Percentiles rank a stretch among this genome's conserved stretches.
Evolutionary conservation across 2,329 filamentous ascomycete species (phyloP).

Genomic region (Pseudogymnoascus sp.): DNA sequence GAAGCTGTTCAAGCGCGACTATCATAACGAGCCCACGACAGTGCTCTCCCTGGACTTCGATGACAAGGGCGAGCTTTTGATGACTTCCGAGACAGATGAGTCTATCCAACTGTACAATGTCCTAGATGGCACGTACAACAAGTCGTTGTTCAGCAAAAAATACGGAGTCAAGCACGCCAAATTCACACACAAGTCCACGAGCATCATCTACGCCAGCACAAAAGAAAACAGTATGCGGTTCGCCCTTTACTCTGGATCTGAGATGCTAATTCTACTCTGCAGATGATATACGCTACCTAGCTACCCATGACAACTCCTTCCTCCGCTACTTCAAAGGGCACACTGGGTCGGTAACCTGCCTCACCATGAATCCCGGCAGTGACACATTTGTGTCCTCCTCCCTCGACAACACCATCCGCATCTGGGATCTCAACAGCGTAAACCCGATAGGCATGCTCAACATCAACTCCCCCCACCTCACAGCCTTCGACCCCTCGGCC

Average conservation of each 20-base stretch:
- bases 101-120: conserved; percentile 94
- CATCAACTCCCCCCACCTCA: conserved; percentile 71
- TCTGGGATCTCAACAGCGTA: conserved; percentile 75
- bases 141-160: conserved; percentile 88
- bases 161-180: conserved; percentile 91
- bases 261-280: conserved; percentile 1
- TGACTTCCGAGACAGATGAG: conserved; percentile 88
- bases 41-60: conserved; percentile 94
- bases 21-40: conserved; percentile 38
- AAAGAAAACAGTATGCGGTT: conserved; percentile 70
- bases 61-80: conserved; percentile 84
- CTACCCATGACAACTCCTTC: conserved; percentile 91
- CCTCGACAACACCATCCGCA: conserved; percentile 78
- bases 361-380: conserved; percentile 74
- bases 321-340: conserved; percentile 95
- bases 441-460: conserved; percentile 75
- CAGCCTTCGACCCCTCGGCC: conserved; percentile 86
- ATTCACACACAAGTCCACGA: conserved; percentile 86
- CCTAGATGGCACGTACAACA: conserved; percentile 80
- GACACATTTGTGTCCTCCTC: conserved; percentile 92
- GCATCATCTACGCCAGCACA: conserved; percentile 91
- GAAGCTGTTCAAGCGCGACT: conserved; percentile 44
- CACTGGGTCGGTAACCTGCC: conserved; percentile 70
- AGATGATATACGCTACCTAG: conserved; percentile 81
- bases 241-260: background rate